Evolutionary conservation across 192 early-diverging fungal genomes (phyloP).

Genomic region (Lobosporangium transversale): DNA sequence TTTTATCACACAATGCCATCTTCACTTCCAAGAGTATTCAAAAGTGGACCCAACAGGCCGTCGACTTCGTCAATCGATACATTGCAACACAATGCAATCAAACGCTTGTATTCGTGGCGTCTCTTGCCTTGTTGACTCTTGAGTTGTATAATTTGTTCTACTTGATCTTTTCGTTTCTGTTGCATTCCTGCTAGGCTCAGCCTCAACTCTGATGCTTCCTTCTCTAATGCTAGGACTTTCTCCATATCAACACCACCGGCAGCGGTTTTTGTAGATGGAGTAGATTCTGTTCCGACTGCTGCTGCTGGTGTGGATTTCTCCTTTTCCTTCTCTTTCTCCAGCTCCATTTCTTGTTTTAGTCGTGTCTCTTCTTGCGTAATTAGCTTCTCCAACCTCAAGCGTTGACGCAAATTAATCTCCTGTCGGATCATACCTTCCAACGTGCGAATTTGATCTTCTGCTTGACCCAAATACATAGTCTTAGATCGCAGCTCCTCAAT

Average conservation of each 20-base stretch:
- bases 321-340: constrained; percentile 3
- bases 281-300: too few relatives aligned
- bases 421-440: constrained; percentile 39
- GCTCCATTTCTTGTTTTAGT: constrained; percentile 20
- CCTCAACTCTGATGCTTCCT: constrained; percentile 38
- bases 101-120: constrained; percentile 69
- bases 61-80: constrained; percentile 72
- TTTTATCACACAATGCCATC: constrained; percentile 16
- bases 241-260: background rate
- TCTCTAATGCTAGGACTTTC: constrained; percentile 16
- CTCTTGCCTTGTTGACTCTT: constrained; percentile 52
- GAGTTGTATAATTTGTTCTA: constrained; percentile 59
- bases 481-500: constrained; percentile 37
- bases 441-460: constrained; percentile 35
- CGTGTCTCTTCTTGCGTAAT: constrained; percentile 34
- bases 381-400: constrained; percentile 33
- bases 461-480: constrained; percentile 24
- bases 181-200: constrained; percentile 22
- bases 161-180: constrained; percentile 28
- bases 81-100: constrained; percentile 74
- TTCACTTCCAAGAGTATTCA: constrained; percentile 72
- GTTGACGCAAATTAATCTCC: constrained; percentile 47
- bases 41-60: constrained; percentile 63
- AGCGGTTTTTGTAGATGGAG: too few relatives aligned
- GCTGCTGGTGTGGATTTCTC: background rate